Evolutionary conservation across 495 filamentous ascomycete species (phyloP), one percentile per base, ranked within the genome.

Genomic region (Hypoxylon fragiforme): DNA sequence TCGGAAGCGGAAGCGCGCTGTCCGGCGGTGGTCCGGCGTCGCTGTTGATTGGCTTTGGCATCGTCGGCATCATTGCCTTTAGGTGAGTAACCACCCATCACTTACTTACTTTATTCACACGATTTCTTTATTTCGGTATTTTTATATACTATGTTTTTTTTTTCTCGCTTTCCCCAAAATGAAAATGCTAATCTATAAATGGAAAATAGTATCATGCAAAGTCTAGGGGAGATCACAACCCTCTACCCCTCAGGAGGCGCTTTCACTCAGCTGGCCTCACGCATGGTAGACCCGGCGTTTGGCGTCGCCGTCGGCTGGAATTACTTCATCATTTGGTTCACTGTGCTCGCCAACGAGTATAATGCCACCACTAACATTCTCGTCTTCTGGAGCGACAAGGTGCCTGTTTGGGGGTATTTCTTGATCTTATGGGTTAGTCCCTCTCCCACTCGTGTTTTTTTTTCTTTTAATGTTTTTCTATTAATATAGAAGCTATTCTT

Each of bases 261-360:
- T 12, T 74, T 81, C 50, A 76, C 73, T 9, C 68, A 83, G 26
- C 85, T 90, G 32, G 85, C 85, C 18, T 76, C 86, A 47, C 81
- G 87, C 30, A 84, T 91, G 55, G 80, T 90, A 44, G 85, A 89
- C 64, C 83, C 86, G 36, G 85, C 85, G 32, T 82, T 91, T 70
- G 90, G 88, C 28, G 91, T 91, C 54, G 87, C 90, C 30, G 90
- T 95, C 57, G 90, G 90, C 21, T 90, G 87, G 86, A 84, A 88
- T 60, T 90, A 90, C 60, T 84, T 82, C 60, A 79, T 88, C 49
- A 76, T 79, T 50, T 90, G 87, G 86, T 70, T 81, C 54, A 68
- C 75, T 14, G 77, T 83, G 8, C 64, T 84, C 36, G 73, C 79
- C 38, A 80, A 81, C 54, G 81, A 84, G 64, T 76, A 81, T 34